These are phyloP conservation scores for Cercospora brassicicola DNA, from an alignment of 2,329 filamentous ascomycete genomes.

Conservation along the genomic window DNA sequence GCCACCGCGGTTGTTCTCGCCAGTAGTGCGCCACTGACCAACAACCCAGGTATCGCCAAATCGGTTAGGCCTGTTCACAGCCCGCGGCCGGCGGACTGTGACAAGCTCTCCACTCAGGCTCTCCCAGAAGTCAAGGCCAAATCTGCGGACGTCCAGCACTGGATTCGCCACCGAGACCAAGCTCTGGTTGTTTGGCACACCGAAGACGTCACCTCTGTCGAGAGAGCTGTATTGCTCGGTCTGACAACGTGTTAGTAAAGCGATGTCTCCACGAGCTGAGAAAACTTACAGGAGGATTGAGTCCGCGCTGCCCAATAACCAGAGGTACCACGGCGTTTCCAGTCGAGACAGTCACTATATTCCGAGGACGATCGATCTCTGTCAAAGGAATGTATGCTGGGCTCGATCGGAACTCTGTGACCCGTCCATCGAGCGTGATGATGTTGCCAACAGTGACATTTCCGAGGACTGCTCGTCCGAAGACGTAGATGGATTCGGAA, in stretches of 20 bases:
- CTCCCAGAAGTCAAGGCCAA: conserved; percentile 74
- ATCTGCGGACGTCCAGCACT: conserved; percentile 58
- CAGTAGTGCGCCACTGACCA: conserved; percentile 64
- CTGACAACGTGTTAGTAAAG: not conserved
- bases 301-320: conserved; percentile 58
- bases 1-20: conserved; percentile 63
- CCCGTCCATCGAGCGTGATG: conserved; percentile 60
- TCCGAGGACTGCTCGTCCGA: conserved; percentile 52
- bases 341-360: conserved; percentile 56
- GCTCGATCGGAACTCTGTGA: conserved; percentile 60
- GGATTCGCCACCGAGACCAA: conserved; percentile 62
- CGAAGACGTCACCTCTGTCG: conserved; percentile 66
- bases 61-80: conserved; percentile 61
- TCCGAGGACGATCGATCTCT: conserved; percentile 59
- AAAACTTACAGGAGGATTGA: conserved; percentile 51
- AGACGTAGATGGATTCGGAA: conserved; percentile 68
- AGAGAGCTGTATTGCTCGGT: conserved; percentile 62
- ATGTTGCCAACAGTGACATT: conserved; percentile 63
- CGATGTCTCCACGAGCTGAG: no score
- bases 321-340: conserved; percentile 58
- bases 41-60: conserved; percentile 70
- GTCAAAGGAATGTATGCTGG: conserved; percentile 63
- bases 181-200: conserved; percentile 61
- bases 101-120: conserved; percentile 67
- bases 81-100: conserved; percentile 58